Conservation (phyloP, 306 rosid species). For the Senna siamea region DNA sequence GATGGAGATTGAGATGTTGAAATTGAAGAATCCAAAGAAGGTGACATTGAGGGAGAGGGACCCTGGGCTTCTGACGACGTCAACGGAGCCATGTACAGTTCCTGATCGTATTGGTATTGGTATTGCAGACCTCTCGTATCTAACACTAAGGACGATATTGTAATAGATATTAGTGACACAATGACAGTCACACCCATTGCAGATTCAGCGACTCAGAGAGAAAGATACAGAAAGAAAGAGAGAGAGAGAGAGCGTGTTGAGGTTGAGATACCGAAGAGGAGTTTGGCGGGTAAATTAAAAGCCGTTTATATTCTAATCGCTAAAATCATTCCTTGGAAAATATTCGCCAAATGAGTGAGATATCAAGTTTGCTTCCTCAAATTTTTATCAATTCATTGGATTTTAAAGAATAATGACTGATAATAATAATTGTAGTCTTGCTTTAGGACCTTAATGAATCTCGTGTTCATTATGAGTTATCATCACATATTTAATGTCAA, state of each 20-base stretch:
- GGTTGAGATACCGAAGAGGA: neutral
- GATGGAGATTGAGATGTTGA: neutral
- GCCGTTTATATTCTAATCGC: neutral
- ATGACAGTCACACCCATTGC: constrained; percentile 38
- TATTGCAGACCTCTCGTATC: constrained; percentile 37
- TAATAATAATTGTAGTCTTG: no score
- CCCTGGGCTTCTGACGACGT: neutral
- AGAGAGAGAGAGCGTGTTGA: neutral
- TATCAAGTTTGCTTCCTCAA: no score
- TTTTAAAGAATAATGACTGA: no score
- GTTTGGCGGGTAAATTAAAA: constrained; percentile 48
- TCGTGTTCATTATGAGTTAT: no score
- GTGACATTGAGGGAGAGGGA: constrained; percentile 31
- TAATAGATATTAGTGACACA: constrained; percentile 28
- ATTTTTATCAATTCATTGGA: no score
- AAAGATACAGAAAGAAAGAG: neutral
- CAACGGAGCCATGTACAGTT: neutral
- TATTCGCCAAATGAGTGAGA: no score
- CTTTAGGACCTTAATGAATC: no score
- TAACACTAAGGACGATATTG: constrained; percentile 27
- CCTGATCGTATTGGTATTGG: constrained; percentile 29
- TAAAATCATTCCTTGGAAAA: no score
- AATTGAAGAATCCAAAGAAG: constrained; percentile 32
- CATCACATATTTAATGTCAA: no score
- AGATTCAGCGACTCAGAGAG: neutral